Evolutionary conservation across 352 stramenopile species (phyloP), one percentile per base, ranked within the genome.

Genomic region (Elongisporangium anandrum): DNA sequence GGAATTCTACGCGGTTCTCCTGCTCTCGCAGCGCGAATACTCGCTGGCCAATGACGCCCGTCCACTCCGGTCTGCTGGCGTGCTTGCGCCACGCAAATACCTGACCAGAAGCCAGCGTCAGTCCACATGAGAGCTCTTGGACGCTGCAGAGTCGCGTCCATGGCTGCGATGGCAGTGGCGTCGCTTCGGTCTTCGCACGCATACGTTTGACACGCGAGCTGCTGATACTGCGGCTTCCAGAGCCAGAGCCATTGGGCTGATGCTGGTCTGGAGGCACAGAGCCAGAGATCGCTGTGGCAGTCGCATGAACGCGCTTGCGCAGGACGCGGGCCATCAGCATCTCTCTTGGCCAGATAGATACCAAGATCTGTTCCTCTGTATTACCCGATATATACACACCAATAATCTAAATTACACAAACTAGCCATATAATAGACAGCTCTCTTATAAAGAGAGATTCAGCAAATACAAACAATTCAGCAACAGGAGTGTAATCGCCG

Each of bases 1-100:
- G 73, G 83, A 81, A 81, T 29, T 80, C 71, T 38, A 84, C 69
- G 50, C 70, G 38, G 21, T 56, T 38, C 50, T 70, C 48, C 50
- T 48, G 55, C 63, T 92, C 82, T 1, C 72, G 67, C 34, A 94
- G 48, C 24, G 68, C 69, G 49, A 92, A 75, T 2, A 88, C 75
- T 2, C 60, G 47, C 3, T 67, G 61, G 0, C 60, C 64, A 0
- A 95, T 34, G 16, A 91, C 77, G 53, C 86, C 85, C 15, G 75
- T 50, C 74, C 79, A 94, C 38, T 78, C 61, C 34, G 55, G 21
- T 63, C 54, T 21, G 0, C 60, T n/a, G 34, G 51, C 45, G 34
- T 59, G 22, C 13, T 70, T 60, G 16, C 39, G 54, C 77, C 77
- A 85, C 0, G 70, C 61, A 48, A 87, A 87, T 58, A 81, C 72